Evolutionary conservation across 2,329 filamentous ascomycete genomes (phyloP), one percentile per base, ranked within the genome.

Genomic region (Trichophyton equinum): DNA sequence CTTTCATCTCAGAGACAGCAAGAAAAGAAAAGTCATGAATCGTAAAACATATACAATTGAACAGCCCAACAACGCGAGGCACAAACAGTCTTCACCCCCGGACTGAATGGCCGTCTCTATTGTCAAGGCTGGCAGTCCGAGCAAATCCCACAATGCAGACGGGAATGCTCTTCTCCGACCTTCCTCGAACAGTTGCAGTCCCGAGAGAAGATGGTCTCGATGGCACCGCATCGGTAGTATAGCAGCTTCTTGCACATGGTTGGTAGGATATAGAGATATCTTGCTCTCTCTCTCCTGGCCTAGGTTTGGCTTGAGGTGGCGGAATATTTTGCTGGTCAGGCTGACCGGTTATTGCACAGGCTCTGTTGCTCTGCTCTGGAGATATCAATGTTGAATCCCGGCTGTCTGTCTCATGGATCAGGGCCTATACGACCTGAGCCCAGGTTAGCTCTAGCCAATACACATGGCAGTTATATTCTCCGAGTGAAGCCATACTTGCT

Each of bases 231-330:
- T 47, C 53, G 53, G 58, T 67, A 67, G 30, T 59, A 57, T 42
- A 67, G 62, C 15, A 63, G 49, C 47, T 62, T 61, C 42, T 64
- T 61, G 60, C 65, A 67, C 65, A 67, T 67, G 11, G 58, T 55
- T 55, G 51, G 27, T 55, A 38, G 33, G 33, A 36, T 36, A 18
- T 20, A 44, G 40, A 55, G 51, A 15, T 27, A 6, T 30, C 22
- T 4, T 36, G 51, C 18, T 36, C 15, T 36, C 15, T 51, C 9
- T 51, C 9, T 47, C 7, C 4, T n/a, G 49, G 49, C 20, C 27
- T 18, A 13, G 27, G 27, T n/a, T 18, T 30, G 46, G 3, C 25
- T 51, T 51, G 22, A 11, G 22, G 13, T 13, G n/a, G 11, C 13
- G 20, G 13, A 27, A 15, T 25, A 27, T 15, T 38, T 38, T 1